Conservation (phyloP, 345 rosid species). For the Brassica carinata region DNA sequence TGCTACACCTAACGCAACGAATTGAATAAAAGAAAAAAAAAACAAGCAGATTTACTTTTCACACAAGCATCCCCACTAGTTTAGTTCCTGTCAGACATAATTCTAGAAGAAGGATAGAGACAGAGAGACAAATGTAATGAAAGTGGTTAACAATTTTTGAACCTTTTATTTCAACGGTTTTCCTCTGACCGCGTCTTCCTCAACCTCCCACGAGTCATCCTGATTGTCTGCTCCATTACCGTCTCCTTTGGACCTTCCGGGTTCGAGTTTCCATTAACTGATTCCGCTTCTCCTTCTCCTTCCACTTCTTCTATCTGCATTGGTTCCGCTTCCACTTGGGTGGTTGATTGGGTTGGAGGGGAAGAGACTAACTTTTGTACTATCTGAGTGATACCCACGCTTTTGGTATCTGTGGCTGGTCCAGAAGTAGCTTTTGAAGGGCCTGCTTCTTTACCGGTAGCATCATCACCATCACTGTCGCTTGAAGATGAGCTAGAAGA, state of each 20-base stretch:
- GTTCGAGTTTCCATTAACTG: slow-evolving; percentile 40
- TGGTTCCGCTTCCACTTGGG: slow-evolving; percentile 47
- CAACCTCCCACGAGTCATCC: slow-evolving; percentile 49
- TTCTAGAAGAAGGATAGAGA: slow-evolving; percentile 16
- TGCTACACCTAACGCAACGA: slow-evolving; percentile 21
- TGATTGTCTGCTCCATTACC: slow-evolving; percentile 52
- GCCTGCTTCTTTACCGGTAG: slow-evolving; percentile 41
- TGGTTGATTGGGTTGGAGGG: slow-evolving; percentile 41
- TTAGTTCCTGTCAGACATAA: slow-evolving; percentile 21
- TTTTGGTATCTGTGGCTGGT: slow-evolving; percentile 36
- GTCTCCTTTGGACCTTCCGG: slow-evolving; percentile 55
- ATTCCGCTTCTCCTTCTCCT: slow-evolving; percentile 41
- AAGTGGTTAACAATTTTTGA: slow-evolving; percentile 18
- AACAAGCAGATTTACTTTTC: slow-evolving; percentile 28
- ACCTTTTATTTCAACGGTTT: slow-evolving; percentile 32
- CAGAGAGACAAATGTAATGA: not conserved
- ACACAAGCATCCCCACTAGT: slow-evolving; percentile 28
- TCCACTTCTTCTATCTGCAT: slow-evolving; percentile 49
- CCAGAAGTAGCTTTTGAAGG: slow-evolving; percentile 42
- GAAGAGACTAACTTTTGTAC: slow-evolving; percentile 53
- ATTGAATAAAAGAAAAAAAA: not conserved
- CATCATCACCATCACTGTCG: slow-evolving; percentile 52
- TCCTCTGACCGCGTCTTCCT: slow-evolving; percentile 57
- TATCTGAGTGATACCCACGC: slow-evolving; percentile 27
- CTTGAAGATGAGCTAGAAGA: slow-evolving; percentile 77